Conservation (phyloP, 1,284 basidiomycete species). For the Austroboletus rostrupii region DNA sequence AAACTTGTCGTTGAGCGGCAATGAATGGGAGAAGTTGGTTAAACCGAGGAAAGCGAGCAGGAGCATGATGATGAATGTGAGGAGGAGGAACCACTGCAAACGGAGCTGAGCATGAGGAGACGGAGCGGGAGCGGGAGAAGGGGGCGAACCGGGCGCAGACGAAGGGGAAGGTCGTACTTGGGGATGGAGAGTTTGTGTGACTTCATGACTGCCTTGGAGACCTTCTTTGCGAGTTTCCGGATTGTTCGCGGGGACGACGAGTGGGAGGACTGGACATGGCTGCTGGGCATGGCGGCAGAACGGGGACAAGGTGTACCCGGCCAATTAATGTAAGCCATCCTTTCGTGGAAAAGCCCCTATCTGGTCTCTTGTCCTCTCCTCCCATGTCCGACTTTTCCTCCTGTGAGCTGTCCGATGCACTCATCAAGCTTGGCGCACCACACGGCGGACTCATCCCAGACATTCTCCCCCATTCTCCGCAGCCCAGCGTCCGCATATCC, state of each 20-base stretch:
- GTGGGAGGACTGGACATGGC: slow-evolving; percentile 9
- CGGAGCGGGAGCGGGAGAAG: slow-evolving; percentile 1
- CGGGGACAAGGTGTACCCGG: neutral
- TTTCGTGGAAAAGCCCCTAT: slow-evolving; percentile 12
- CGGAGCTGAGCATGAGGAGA: slow-evolving; percentile 5
- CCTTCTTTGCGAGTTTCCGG: slow-evolving; percentile 33
- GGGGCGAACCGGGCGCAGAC: slow-evolving; percentile 62
- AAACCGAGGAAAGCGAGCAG: slow-evolving; percentile 69
- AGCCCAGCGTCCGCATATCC: slow-evolving; percentile 41
- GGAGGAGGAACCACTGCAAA: slow-evolving; percentile 67
- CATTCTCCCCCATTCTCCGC: slow-evolving; percentile 58
- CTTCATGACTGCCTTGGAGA: slow-evolving; percentile 51
- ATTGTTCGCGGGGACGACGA: slow-evolving; percentile 17
- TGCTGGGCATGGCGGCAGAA: neutral
- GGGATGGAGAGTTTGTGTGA: slow-evolving; percentile 54
- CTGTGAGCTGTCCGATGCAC: slow-evolving; percentile 88
- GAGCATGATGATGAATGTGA: slow-evolving; percentile 63
- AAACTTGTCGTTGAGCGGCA: slow-evolving; percentile 81
- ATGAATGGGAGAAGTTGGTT: slow-evolving; percentile 58
- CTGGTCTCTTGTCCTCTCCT: neutral
- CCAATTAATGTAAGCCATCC: neutral
- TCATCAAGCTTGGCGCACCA: slow-evolving; percentile 76
- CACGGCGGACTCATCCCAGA: slow-evolving; percentile 85
- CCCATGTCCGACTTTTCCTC: slow-evolving; percentile 40
- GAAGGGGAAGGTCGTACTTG: slow-evolving; percentile 65